Percentiles rank a stretch among this genome's conserved stretches.
Evolutionary conservation across 1,284 basidiomycete genomes (phyloP).

Genomic region (Marasmius tenuissimus): DNA sequence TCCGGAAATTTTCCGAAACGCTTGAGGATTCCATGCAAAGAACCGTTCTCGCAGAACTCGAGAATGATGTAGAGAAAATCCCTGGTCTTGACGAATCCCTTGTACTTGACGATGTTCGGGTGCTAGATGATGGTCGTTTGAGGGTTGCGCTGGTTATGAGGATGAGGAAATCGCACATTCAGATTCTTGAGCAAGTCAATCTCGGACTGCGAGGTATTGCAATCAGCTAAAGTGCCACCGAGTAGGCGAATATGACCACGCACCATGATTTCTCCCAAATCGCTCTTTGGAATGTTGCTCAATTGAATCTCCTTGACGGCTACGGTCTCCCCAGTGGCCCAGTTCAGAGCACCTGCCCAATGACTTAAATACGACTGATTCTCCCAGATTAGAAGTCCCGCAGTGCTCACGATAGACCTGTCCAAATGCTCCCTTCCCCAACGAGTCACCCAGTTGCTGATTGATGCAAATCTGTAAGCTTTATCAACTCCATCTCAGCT

Average conservation of each 20-base stretch:
- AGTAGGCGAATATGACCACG: constrained; percentile 27
- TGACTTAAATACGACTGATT: background rate
- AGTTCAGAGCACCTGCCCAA: constrained; percentile 83
- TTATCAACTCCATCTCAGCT: background rate
- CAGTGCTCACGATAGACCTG: constrained; percentile 84
- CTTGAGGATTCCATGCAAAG: constrained; percentile 92
- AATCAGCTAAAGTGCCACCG: background rate
- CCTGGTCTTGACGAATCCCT: constrained; percentile 93
- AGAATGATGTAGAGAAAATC: constrained; percentile 96
- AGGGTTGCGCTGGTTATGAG: background rate
- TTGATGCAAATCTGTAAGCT: background rate
- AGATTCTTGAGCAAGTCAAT: constrained; percentile 98
- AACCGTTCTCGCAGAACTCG: constrained; percentile 99
- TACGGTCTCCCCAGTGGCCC: constrained; percentile 94
- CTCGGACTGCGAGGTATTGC: constrained; percentile 66
- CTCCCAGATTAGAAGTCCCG: background rate
- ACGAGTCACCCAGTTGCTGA: constrained; percentile 91
- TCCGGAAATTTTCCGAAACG: constrained; percentile 98
- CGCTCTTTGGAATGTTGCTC: constrained; percentile 88
- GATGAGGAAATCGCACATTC: constrained; percentile 56
- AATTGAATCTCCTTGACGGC: constrained; percentile 95
- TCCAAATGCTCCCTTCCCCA: constrained; percentile 93
- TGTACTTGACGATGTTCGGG: constrained; percentile 98
- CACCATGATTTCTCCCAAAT: constrained; percentile 97
- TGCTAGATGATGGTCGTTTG: constrained; percentile 45